phyloP scores from a whole-genome alignment of 768 basidiomycete genomes.

The Podaxis pistillaris region DNA sequence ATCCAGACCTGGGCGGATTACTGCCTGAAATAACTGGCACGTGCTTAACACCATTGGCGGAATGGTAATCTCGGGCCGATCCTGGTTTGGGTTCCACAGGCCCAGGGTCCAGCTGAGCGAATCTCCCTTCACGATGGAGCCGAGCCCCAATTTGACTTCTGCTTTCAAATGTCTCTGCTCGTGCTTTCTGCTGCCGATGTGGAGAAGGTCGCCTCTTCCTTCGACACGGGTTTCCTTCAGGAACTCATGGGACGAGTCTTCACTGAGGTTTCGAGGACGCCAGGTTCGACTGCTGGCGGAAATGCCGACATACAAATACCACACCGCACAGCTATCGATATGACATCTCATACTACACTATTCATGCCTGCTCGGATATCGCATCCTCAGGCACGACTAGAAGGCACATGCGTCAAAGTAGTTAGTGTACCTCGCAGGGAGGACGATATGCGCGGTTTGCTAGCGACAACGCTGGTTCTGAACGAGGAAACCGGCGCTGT shows the following conservation, averaged over 20 bases:
- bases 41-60: too few relatives aligned
- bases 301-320: slow-evolving; percentile 41
- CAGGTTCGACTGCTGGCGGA: slow-evolving; percentile 8
- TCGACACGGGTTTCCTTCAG: slow-evolving; percentile 47
- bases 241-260: slow-evolving; percentile 61
- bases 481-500: slow-evolving; percentile 67
- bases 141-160: not conserved
- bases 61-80: not conserved
- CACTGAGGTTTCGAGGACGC: slow-evolving; percentile 31
- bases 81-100: not conserved
- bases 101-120: too few relatives aligned
- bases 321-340: slow-evolving; percentile 56
- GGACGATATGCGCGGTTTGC: slow-evolving; percentile 54
- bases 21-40: too few relatives aligned
- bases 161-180: slow-evolving; percentile 45
- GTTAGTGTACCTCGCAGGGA: slow-evolving; percentile 63
- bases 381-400: slow-evolving; percentile 5
- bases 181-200: slow-evolving; percentile 66
- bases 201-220: slow-evolving; percentile 39
- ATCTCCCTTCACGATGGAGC: slow-evolving; percentile 20
- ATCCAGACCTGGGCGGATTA: not conserved
- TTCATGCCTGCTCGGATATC: slow-evolving; percentile 79
- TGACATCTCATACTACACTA: slow-evolving; percentile 55
- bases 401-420: slow-evolving; percentile 73
- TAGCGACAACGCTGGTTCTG: slow-evolving; percentile 74